Percentiles rank a stretch among this genome's conserved stretches.
These are phyloP conservation scores for Schizophyllum amplum DNA, from an alignment of 1,284 basidiomycete genomes.

Conservation along the genomic window DNA sequence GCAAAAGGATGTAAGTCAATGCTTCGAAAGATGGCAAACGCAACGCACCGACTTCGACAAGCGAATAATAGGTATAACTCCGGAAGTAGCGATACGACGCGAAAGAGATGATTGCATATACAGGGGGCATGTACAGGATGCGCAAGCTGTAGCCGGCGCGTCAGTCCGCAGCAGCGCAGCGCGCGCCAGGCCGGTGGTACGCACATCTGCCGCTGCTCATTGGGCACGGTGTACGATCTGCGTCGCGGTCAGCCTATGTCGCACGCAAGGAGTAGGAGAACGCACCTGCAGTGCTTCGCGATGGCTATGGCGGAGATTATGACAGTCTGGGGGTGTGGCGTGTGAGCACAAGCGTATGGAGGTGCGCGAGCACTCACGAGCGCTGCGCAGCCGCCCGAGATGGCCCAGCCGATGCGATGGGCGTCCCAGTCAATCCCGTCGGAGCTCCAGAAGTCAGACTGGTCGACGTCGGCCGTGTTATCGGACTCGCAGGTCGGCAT, in stretches of 20 bases:
- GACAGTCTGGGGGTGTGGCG: constrained; percentile 38
- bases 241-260: background rate
- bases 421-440: constrained; percentile 47
- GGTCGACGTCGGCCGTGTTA: constrained; percentile 44
- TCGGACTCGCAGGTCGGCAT: constrained; percentile 37
- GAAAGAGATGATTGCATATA: constrained; percentile 84
- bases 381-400: constrained; percentile 56
- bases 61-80: constrained; percentile 74
- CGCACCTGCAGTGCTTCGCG: constrained; percentile 52
- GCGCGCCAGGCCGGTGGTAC: constrained; percentile 15
- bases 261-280: constrained; percentile 5
- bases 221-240: constrained; percentile 59
- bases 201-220: constrained; percentile 72
- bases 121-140: constrained; percentile 72
- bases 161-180: constrained; percentile 1
- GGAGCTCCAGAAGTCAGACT: constrained; percentile 51
- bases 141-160: constrained; percentile 41
- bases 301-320: constrained; percentile 50
- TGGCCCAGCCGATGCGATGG: constrained; percentile 68
- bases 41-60: constrained; percentile 60
- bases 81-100: constrained; percentile 83
- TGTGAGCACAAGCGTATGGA: background rate
- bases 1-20: constrained; percentile 2
- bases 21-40: background rate
- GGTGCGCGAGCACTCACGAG: constrained; percentile 35